Base-by-base conservation (phyloP, 352 stramenopile species). In the Globisporangium okanoganense region DNA sequence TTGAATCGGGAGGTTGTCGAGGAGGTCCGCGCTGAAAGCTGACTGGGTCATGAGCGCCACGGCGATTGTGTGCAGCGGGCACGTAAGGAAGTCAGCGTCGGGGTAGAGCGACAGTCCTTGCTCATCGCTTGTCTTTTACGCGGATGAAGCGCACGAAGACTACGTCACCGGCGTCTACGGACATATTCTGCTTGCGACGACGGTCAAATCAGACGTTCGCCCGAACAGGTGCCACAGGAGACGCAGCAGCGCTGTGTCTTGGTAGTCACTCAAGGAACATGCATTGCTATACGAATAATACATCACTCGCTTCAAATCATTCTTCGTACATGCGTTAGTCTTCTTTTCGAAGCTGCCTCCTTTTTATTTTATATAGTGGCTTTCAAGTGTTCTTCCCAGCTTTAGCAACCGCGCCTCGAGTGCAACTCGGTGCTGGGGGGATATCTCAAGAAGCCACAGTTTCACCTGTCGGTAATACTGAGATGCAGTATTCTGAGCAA, bases 211-310 rank as follows among this genome's bases (percentile, higher is more conserved):
- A n/a, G n/a, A n/a, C n/a, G n/a, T n/a, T n/a, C n/a, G n/a, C 1
- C 29, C 29, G 31, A 56, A 25, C 3, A 31, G 29, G 29, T 56
- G 31, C 49, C 29, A 56, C 13, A 56, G 27, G 6, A 56, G 14
- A n/a, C 49, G 18, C 0, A 56, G 3, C 16, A 44, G 24, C 2
- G 49, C 49, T 16, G 14, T 16, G 29, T 56, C 1, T 16, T 56
- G 6, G 29, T 56, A 41, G 49, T 44, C 16, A 13, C 27, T 43
- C 2, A 29, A 12, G 9, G 51, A 45, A 18, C 2, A 18, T 3
- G 33, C 33, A 33, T 57, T 35, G 12, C 16, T 8, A 57, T 57
- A 57, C 50, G 47, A 33, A 45, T 47, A 47, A 14, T 40, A 40
- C 35, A 40, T 40, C 10, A 40, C 9, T 8, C 13, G 4, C 35